Evolutionary conservation across 108 stramenopile species (phyloP).

Genomic region (Parmales sp.): DNA sequence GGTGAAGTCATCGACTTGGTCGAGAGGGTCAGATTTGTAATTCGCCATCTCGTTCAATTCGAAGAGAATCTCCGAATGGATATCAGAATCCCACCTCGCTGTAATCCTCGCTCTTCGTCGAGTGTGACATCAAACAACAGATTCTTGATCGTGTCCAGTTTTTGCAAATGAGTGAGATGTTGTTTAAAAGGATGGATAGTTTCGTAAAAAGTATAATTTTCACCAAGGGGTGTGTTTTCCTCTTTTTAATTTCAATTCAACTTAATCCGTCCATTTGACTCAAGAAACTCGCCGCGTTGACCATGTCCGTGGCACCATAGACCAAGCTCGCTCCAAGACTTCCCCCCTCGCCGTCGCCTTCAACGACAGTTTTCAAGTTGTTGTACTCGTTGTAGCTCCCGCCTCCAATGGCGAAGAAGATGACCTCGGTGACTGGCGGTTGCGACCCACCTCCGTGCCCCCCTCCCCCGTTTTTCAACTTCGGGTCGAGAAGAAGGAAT

Average conservation of each 20-base stretch:
- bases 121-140: no score
- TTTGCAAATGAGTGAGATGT: no score
- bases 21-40: no score
- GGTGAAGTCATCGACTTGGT: no score
- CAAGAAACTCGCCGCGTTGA: slow-evolving; percentile 67
- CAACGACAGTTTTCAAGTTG: slow-evolving; percentile 82
- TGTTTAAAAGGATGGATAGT: not conserved
- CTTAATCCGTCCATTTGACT: slow-evolving; percentile 57
- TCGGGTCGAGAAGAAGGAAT: slow-evolving; percentile 86
- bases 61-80: no score
- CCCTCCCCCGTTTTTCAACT: no score
- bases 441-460: no score
- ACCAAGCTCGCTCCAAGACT: slow-evolving; percentile 55
- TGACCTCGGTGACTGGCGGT: slow-evolving; percentile 70
- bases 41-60: no score
- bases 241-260: not conserved
- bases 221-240: not conserved
- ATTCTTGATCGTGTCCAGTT: no score
- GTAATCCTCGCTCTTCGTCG: no score
- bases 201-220: not conserved
- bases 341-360: slow-evolving; percentile 27
- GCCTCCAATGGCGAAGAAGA: slow-evolving; percentile 90
- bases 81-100: no score
- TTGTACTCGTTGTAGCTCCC: slow-evolving; percentile 96
- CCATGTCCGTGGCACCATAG: slow-evolving; percentile 88